Evolutionary conservation across 1,284 basidiomycete genomes (phyloP), one percentile per base, ranked within the genome.

Genomic region (Trametes sp.): DNA sequence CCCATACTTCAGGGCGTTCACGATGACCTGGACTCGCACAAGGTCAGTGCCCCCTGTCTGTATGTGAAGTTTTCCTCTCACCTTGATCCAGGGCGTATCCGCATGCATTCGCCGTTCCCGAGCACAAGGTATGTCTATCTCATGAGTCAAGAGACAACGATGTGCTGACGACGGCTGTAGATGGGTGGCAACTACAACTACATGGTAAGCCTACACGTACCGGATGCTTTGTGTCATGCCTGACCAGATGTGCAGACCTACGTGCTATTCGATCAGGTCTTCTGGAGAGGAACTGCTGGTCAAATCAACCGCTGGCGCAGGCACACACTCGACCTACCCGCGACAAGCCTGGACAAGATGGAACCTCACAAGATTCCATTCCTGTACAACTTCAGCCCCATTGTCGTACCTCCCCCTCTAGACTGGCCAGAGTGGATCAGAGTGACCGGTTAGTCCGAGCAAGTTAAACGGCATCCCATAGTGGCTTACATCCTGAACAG

Each of bases 351-450:
- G 38, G 97, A 98, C 76, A 94, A 90, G 78, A 90, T 98, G 85
- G 95, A 97, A 73, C 94, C 93, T 54, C 94, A 98, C 80, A 96
- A 95, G 79, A 94, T 97, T 46, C 97, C 97, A 1, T 98, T 99
- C 82, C 78, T 99, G 54, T 99, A 99, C 79, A 98, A 98, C 76
- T 98, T 98, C 75, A 96, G 94, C 72, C 93, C 95, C 0, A 84
- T 86, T 9, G 83, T 95, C 26, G 93, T 97, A 11, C 95, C 95
- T 9, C 92, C 89, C 23, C 96, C 96, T 6, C 77, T 98, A 57
- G 97, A 99, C 75, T 99, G 97, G 97, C 94, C 95, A 8, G 97
- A 98, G 76, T 98, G 96, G 94, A 98, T 98, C 65, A 91, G 94
- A 56, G 89, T 98, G 1, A 97, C 95, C 56, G 38, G 38, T 41